A percentile compares a stretch with the other conserved stretches of the same genome.
Evolutionary conservation across 2,329 filamentous ascomycete species (phyloP).

Genomic region (Stagonosporopsis vannaccii): DNA sequence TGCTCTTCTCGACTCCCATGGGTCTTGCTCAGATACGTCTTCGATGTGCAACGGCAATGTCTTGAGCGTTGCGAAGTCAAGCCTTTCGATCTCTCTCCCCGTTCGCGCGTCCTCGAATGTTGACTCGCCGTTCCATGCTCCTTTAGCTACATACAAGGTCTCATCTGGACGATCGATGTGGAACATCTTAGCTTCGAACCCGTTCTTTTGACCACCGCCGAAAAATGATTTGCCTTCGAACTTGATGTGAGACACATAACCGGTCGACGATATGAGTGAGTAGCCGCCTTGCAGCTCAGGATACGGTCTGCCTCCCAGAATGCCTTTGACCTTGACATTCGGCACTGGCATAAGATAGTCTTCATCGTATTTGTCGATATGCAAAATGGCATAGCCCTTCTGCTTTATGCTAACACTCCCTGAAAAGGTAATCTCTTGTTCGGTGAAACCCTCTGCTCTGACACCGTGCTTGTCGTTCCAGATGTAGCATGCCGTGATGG

Average conservation of each 20-base stretch:
- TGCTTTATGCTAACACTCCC: conserved; percentile 56
- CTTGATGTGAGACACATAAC: conserved; percentile 52
- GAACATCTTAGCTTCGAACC: conserved; percentile 50
- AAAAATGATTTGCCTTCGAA: conserved; percentile 55
- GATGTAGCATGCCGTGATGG: conserved; percentile 56
- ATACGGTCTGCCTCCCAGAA: conserved; percentile 54
- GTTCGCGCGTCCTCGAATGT: conserved; percentile 45
- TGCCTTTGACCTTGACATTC: conserved; percentile 55
- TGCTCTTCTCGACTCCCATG: conserved; percentile 55
- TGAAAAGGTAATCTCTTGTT: conserved; percentile 57
- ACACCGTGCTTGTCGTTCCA: conserved; percentile 55
- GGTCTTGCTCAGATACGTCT: conserved; percentile 50
- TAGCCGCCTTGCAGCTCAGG: conserved; percentile 54
- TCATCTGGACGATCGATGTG: conserved; percentile 43
- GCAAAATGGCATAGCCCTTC: conserved; percentile 55
- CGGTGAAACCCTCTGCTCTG: conserved; percentile 55
- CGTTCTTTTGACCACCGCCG: conserved; percentile 52
- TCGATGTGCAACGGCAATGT: conserved; percentile 33
- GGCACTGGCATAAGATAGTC: conserved; percentile 56
- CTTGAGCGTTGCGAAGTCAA: conserved; percentile 37
- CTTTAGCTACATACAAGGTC: conserved; percentile 49
- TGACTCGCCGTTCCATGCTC: conserved; percentile 53
- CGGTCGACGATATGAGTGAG: conserved; percentile 51
- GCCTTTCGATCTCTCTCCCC: conserved; percentile 48
- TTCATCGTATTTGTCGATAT: conserved; percentile 54